Evolutionary conservation across 805 yeast species (phyloP), one percentile per base, ranked within the genome.

Genomic region (Yarrowia sp.): DNA sequence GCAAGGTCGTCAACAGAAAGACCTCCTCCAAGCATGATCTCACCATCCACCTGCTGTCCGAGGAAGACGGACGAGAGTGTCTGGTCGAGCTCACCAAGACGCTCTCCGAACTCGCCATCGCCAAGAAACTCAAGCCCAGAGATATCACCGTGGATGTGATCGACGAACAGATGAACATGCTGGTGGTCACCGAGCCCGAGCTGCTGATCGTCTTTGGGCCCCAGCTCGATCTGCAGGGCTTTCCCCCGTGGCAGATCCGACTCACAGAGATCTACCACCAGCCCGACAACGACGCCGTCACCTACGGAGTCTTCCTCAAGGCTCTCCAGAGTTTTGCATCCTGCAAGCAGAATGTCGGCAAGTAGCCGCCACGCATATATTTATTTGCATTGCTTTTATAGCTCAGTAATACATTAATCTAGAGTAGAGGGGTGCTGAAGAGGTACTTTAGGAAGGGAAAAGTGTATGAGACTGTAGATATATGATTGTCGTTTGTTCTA

Each of bases 211-310:
- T 90, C 66, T 95, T 94, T 76, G 92, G 92, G 20, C 97, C 98
- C n/a, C 82, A 83, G 13, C 81, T 95, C 70, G 96, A 92, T 76
- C 83, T 95, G 61, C 96, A 92, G 77, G 98, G 97, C 17, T 95
- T 88, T 77, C 98, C 98, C 20, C 99, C 99, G 36, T 95, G 99
- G 99, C 98, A 94, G 75, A 86, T 92, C 42, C 85, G 99, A 70
- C 83, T 96, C 66, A 85, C 92, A 8, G 99, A 95, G 75, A 86
- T 95, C 74, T 93, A 88, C 78, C 90, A 96, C 91, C 94, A 92
- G 74, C 89, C 89, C 2, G 97, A 91, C 76, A 92, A 92, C 76
- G 86, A 83, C 69, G 73, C 68, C n/a, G 96, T 92, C 56, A 84
- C 86, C 43, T 93, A 93, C 76, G 88, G 93, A 14, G 95, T 92